Evolutionary conservation across 306 rosid genomes (phyloP), one percentile per base, ranked within the genome.

Genomic region (Dryas drummondii): DNA sequence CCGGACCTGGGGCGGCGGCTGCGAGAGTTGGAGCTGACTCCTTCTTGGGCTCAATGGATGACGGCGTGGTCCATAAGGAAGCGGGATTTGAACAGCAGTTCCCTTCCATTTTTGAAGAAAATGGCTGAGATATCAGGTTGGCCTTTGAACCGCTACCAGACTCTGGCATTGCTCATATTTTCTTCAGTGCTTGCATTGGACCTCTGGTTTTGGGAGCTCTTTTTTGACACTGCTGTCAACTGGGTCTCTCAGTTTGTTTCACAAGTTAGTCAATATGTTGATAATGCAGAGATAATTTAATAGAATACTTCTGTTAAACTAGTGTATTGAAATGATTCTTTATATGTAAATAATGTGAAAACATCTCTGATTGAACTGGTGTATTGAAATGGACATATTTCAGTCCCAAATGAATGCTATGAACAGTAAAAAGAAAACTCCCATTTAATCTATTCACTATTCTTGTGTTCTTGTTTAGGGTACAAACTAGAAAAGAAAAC

Each of bases 131-230:
- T 86, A 46, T 94, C 96, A 0, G 97, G 98, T 59, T 94, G 98
- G 99, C 99, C 99, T 5, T 80, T 92, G 87, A 94, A 94, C 83
- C 97, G 99, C 49, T 92, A 94, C 68, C 96, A 94, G 81, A 94
- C 99, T 32, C 52, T 94, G 87, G 99, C 97, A 8, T 80, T 90
- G 86, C 97, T 94, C 77, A 92, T 92, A 64, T 94, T 94, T 78
- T 94, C 97, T 8, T 85, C 90, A 6, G 88, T 94, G 59, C 85
- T 94, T 8, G 99, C 99, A 15, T 73, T 94, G 83, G 97, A 94
- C 82, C 89, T 94, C 68, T 92, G 91, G 97, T 92, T 94, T 56
- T 92, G 97, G 98, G 99, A 94, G 88, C 89, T 92, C 64, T 92
- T 90, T 79, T 90, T 86, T 9, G 96, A 97, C 76, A 78, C 86